Evolutionary conservation across 768 basidiomycete genomes (phyloP).

Genomic region (Myochromella boudieri): DNA sequence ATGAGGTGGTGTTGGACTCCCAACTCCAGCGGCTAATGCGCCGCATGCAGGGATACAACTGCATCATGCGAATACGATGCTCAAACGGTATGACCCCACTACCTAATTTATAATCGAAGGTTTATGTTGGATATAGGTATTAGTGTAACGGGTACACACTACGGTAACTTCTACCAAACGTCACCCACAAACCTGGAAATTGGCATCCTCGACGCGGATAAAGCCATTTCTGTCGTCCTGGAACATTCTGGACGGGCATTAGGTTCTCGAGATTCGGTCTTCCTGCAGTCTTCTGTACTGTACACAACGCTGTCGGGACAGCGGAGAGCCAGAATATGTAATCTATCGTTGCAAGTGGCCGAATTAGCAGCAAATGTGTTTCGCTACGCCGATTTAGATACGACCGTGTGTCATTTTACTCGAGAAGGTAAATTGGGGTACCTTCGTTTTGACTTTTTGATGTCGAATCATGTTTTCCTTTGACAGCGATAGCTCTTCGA

Average conservation of each 20-base stretch:
- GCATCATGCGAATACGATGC: slow-evolving; percentile 77
- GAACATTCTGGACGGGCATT: slow-evolving; percentile 66
- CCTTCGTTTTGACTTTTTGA: slow-evolving; percentile 19
- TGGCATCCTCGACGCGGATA: slow-evolving; percentile 79
- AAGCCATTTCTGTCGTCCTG: slow-evolving; percentile 72
- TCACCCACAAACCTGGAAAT: slow-evolving; percentile 75
- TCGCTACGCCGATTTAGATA: slow-evolving; percentile 88
- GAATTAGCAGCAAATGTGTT: slow-evolving; percentile 90
- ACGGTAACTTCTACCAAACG: slow-evolving; percentile 71
- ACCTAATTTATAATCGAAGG: not conserved
- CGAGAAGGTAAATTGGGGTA: slow-evolving; percentile 85
- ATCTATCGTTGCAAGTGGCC: slow-evolving; percentile 80
- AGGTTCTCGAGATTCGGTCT: slow-evolving; percentile 70
- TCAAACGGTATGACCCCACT: slow-evolving; percentile 63
- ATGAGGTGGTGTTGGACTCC: slow-evolving; percentile 64
- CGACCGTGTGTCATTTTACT: slow-evolving; percentile 68
- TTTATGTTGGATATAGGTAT: slow-evolving; percentile 43
- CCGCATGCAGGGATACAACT: slow-evolving; percentile 78
- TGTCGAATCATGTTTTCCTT: not conserved
- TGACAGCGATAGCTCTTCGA: slow-evolving; percentile 70
- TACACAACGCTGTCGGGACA: slow-evolving; percentile 81
- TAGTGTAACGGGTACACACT: slow-evolving; percentile 54
- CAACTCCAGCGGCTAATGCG: slow-evolving; percentile 70
- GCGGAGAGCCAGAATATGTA: slow-evolving; percentile 81
- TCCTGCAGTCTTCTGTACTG: slow-evolving; percentile 83